Conservation (phyloP, 1,284 basidiomycete species). For the Porphyrellus sp. region DNA sequence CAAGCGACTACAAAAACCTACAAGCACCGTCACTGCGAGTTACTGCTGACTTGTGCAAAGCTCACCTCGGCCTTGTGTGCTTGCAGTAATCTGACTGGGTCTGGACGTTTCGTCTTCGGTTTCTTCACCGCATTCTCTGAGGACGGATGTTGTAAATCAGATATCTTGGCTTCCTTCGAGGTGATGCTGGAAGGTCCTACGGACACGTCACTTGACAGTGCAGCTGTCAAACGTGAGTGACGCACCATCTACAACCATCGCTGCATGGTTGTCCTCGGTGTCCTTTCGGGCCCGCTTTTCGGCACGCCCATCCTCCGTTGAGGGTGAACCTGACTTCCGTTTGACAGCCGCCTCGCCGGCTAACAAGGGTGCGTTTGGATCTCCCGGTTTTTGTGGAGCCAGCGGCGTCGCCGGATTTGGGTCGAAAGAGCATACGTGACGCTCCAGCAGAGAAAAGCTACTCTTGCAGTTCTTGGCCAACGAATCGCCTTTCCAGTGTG, state of each 20-base stretch:
- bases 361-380: slow-evolving; percentile 10
- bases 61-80: slow-evolving; percentile 64
- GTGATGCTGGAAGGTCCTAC: slow-evolving; percentile 17
- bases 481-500: slow-evolving; percentile 65
- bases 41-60: not conserved
- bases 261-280: slow-evolving; percentile 33
- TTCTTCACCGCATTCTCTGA: slow-evolving; percentile 33
- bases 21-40: slow-evolving; percentile 2
- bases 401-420: slow-evolving; percentile 29
- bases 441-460: slow-evolving; percentile 67
- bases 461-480: slow-evolving; percentile 62
- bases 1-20: slow-evolving; percentile 81
- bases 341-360: slow-evolving; percentile 34
- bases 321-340: slow-evolving; percentile 48
- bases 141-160: slow-evolving; percentile 19
- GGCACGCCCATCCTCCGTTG: slow-evolving; percentile 41
- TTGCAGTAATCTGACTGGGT: slow-evolving; percentile 49
- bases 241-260: slow-evolving; percentile 39
- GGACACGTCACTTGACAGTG: not conserved
- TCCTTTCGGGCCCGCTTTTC: slow-evolving; percentile 53
- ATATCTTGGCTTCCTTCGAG: slow-evolving; percentile 23
- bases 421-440: slow-evolving; percentile 61
- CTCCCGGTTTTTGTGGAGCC: slow-evolving; percentile 24
- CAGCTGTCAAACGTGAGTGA: not conserved
- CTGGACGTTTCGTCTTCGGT: slow-evolving; percentile 38